phyloP scores from a whole-genome alignment of 129 eudicot species.

The Rutidosis leptorrhynchoides region DNA sequence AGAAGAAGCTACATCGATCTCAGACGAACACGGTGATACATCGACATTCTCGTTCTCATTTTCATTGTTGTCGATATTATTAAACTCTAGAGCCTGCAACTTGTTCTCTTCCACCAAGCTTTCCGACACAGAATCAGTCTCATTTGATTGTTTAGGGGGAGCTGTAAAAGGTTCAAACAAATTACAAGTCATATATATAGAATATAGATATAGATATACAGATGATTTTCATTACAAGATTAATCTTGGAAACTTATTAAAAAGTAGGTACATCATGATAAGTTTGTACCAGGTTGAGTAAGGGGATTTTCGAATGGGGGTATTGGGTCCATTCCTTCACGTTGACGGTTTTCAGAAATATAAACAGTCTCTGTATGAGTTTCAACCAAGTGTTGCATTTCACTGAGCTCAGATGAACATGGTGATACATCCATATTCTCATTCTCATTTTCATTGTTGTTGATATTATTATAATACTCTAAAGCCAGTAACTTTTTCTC shows the following conservation, averaged over 20 bases:
- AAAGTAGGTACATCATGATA: no score
- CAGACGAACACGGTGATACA: constrained; percentile 16
- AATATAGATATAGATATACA: no score
- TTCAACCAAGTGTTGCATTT: constrained; percentile 5
- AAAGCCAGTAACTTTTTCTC: constrained; percentile 20
- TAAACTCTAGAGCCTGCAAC: constrained; percentile 16
- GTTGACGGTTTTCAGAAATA: not conserved
- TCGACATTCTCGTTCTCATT: constrained; percentile 29
- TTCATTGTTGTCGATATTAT: constrained; percentile 21
- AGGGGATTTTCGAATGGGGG: no score
- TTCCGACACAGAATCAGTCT: constrained; percentile 18
- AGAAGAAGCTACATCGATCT: constrained; percentile 47
- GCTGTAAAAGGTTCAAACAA: constrained; percentile 17
- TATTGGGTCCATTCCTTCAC: no score
- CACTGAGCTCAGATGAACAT: constrained; percentile 21
- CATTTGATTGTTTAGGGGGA: constrained; percentile 12
- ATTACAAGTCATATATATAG: not conserved
- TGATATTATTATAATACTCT: constrained; percentile 16
- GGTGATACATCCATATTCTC: constrained; percentile 19
- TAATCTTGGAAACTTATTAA: not conserved
- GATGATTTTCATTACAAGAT: not conserved
- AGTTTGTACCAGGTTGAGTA: no score
- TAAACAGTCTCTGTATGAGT: not conserved
- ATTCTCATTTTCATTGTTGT: constrained; percentile 25
- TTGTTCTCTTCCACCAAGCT: constrained; percentile 1